phyloP scores from a whole-genome alignment of 176 grass and related monocot species.

The Guadua angustifolia region DNA sequence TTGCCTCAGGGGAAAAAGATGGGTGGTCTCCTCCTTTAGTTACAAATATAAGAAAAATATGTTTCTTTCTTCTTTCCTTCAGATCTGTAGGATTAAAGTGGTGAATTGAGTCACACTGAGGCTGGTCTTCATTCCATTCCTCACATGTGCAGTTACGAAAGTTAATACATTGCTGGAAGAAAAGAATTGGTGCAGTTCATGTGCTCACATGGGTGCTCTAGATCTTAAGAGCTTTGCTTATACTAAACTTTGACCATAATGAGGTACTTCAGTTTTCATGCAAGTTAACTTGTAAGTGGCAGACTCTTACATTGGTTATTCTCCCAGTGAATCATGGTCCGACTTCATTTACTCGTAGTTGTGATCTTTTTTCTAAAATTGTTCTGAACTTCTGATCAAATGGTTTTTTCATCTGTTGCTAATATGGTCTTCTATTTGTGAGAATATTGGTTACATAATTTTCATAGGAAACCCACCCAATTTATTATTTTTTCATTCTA shows the following conservation, averaged over 20 bases:
- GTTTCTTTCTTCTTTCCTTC: conserved; percentile 15
- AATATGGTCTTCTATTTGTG: not conserved
- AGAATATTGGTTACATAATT: conserved; percentile 9
- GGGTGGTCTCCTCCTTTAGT: conserved; percentile 15
- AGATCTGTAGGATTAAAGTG: conserved; percentile 46
- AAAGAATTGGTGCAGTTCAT: conserved; percentile 56
- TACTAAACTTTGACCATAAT: conserved; percentile 39
- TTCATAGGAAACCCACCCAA: not conserved
- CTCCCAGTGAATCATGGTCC: conserved; percentile 5
- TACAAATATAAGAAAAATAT: conserved; percentile 3
- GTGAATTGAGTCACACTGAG: conserved; percentile 26
- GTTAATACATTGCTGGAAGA: conserved; percentile 45
- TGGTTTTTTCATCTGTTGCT: not conserved
- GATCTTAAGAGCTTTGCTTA: conserved; percentile 44
- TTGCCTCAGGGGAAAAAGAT: not conserved
- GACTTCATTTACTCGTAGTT: conserved; percentile 18
- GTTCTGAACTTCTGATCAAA: not conserved
- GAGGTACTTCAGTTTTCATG: conserved; percentile 27
- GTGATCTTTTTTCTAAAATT: not conserved
- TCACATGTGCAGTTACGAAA: conserved; percentile 56
- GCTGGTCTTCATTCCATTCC: conserved; percentile 41
- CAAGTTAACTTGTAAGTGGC: conserved; percentile 23
- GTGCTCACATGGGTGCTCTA: conserved; percentile 65
- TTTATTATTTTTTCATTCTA: conserved; percentile 5
- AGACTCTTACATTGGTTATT: conserved; percentile 23